A percentile compares a stretch with the other conserved stretches of the same genome.
phyloP scores from a whole-genome alignment of 306 rosid genomes.

The Rosa persica region DNA sequence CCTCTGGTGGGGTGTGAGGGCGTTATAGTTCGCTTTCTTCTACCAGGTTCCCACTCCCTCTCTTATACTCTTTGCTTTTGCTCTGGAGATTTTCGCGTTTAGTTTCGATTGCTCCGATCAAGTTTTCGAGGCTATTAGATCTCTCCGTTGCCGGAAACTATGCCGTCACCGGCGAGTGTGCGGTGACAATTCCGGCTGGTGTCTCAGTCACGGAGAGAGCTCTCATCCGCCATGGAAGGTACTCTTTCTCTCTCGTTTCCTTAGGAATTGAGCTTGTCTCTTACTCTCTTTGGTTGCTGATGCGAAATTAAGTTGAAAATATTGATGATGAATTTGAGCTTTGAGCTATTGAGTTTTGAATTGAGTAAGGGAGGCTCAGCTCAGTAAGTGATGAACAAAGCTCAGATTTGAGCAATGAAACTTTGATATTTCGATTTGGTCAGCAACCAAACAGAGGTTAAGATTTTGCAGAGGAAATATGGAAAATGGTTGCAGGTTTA shows the following conservation, averaged over 20 bases:
- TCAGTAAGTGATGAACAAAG: constrained; percentile 5
- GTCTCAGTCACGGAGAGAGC: neutral
- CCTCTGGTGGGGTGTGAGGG: constrained; percentile 17
- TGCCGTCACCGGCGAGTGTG: constrained; percentile 36
- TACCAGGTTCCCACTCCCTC: constrained; percentile 8
- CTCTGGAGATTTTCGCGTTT: neutral
- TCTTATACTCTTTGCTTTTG: neutral
- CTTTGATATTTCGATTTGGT: constrained; percentile 29
- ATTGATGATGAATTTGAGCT: neutral
- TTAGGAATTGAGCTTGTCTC: neutral
- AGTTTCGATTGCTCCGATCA: constrained; percentile 27
- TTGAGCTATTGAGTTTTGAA: neutral
- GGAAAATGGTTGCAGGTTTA: constrained; percentile 18
- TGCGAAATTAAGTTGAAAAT: neutral
- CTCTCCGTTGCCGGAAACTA: constrained; percentile 36
- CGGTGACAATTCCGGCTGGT: constrained; percentile 26
- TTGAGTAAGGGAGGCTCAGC: neutral
- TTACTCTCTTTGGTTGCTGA: constrained; percentile 57
- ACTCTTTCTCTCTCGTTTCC: neutral
- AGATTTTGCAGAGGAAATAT: constrained; percentile 15
- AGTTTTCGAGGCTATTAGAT: neutral
- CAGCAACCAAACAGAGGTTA: constrained; percentile 57
- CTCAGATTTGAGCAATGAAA: constrained; percentile 10
- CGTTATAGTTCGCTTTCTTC: neutral
- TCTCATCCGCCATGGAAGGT: constrained; percentile 51